Percentiles rank a stretch among this genome's conserved stretches.
These are phyloP conservation scores for Plantago elongata DNA, from an alignment of 257 asterid species.

Conservation along the genomic window DNA sequence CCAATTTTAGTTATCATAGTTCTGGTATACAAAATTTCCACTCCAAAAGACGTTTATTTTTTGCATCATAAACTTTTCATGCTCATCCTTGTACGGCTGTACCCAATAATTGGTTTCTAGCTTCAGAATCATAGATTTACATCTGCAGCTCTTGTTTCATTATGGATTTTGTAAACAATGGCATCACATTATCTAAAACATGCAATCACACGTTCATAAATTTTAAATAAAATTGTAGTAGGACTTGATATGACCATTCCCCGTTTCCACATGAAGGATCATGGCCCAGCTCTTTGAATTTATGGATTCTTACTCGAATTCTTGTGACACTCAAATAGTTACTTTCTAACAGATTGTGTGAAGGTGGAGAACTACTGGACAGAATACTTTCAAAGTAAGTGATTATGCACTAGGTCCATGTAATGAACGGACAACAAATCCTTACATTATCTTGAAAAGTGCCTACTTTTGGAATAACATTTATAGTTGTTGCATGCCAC, in stretches of 20 bases:
- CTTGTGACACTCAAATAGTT: constrained; percentile 9
- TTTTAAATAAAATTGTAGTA: too few relatives aligned
- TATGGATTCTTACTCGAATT: background rate
- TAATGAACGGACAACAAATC: background rate
- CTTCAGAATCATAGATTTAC: background rate
- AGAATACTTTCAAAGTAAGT: constrained; percentile 79
- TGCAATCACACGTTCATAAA: too few relatives aligned
- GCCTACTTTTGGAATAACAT: constrained; percentile 21
- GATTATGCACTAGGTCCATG: background rate
- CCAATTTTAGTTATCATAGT: too few relatives aligned
- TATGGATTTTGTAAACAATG: too few relatives aligned
- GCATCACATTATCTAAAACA: too few relatives aligned
- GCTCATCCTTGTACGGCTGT: background rate
- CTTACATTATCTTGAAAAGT: background rate
- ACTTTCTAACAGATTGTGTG: constrained; percentile 69
- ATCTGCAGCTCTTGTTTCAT: background rate
- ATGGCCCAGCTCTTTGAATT: background rate
- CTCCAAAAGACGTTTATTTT: too few relatives aligned
- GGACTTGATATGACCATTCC: too few relatives aligned
- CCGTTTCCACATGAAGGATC: background rate
- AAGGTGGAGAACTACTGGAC: constrained; percentile 96
- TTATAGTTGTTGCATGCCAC: constrained; percentile 16
- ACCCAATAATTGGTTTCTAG: constrained; percentile 8
- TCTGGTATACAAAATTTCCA: too few relatives aligned
- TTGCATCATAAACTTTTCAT: background rate